Conservation (phyloP, 345 rosid species). For the Erysimum cheiranthoides region DNA sequence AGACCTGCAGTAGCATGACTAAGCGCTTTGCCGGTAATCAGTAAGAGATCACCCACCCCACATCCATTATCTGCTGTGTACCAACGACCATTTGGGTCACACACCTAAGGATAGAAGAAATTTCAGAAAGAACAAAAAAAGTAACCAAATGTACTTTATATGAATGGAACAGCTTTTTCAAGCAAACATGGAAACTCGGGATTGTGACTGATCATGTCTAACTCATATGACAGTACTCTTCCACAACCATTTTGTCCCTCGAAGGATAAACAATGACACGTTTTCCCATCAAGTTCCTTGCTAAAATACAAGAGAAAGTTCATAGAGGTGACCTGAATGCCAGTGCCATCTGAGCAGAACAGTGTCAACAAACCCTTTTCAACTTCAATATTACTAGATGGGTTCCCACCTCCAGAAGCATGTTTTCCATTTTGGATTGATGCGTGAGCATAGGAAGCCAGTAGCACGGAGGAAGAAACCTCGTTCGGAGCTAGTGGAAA, state of each 20-base stretch:
- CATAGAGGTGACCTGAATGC: constrained; percentile 67
- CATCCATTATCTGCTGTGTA: constrained; percentile 85
- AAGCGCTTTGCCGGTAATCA: constrained; percentile 93
- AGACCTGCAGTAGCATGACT: constrained; percentile 96
- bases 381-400: constrained; percentile 65
- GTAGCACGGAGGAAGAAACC: constrained; percentile 87
- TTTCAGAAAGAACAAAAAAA: constrained; percentile 26
- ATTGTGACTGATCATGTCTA: constrained; percentile 26
- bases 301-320: constrained; percentile 17
- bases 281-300: constrained; percentile 19
- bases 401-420: constrained; percentile 72
- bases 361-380: constrained; percentile 93
- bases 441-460: constrained; percentile 70
- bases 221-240: constrained; percentile 21
- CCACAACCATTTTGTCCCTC: constrained; percentile 1
- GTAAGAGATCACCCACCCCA: constrained; percentile 76
- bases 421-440: constrained; percentile 78
- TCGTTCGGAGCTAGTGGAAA: constrained; percentile 84
- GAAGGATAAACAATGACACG: neutral
- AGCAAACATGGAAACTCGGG: constrained; percentile 30
- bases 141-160: constrained; percentile 11
- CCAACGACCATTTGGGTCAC: constrained; percentile 98
- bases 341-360: constrained; percentile 79
- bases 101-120: constrained; percentile 63
- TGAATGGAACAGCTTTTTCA: constrained; percentile 1